Conservation (phyloP, 805 yeast species). For the Dipodascopsis tothii region DNA sequence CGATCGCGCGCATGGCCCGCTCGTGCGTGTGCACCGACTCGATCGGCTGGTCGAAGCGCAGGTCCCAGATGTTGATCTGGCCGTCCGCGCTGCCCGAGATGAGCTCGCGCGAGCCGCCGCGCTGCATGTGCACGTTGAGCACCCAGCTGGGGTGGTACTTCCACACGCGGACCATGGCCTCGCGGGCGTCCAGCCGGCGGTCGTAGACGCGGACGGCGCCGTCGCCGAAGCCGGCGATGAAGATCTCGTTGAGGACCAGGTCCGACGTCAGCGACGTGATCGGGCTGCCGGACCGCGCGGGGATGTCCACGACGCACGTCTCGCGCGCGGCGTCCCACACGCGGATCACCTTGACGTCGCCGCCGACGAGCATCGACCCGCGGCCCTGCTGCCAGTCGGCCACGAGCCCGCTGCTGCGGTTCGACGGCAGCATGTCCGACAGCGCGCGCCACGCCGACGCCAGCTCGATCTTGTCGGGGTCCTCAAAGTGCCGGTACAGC, state of each 20-base stretch:
- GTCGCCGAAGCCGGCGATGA: constrained; percentile 89
- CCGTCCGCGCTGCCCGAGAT: constrained; percentile 77
- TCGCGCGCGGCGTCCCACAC: constrained; percentile 97
- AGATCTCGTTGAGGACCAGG: constrained; percentile 85
- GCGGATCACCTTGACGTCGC: constrained; percentile 85
- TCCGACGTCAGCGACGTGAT: constrained; percentile 87
- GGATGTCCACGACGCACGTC: constrained; percentile 74
- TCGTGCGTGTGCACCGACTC: constrained; percentile 51
- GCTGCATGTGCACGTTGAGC: constrained; percentile 81
- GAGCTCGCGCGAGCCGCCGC: constrained; percentile 90
- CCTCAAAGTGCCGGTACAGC: constrained; percentile 69
- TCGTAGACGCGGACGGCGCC: constrained; percentile 86
- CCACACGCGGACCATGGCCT: constrained; percentile 82
- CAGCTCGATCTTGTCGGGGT: constrained; percentile 47
- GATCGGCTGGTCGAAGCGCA: constrained; percentile 64
- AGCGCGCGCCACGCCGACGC: constrained; percentile 90
- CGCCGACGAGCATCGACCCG: constrained; percentile 84
- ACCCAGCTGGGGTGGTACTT: constrained; percentile 50
- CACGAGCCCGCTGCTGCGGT: constrained; percentile 72
- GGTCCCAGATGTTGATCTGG: constrained; percentile 81
- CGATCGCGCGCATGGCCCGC: constrained; percentile 55
- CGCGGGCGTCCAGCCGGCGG: constrained; percentile 74
- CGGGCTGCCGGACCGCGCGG: constrained; percentile 84
- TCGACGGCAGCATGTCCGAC: constrained; percentile 72
- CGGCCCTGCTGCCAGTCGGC: constrained; percentile 97